Percentiles rank a stretch among this genome's conserved stretches.
These are phyloP conservation scores for Capillidium rhysosporum DNA, from an alignment of 371 early-diverging fungal species.

Conservation along the genomic window DNA sequence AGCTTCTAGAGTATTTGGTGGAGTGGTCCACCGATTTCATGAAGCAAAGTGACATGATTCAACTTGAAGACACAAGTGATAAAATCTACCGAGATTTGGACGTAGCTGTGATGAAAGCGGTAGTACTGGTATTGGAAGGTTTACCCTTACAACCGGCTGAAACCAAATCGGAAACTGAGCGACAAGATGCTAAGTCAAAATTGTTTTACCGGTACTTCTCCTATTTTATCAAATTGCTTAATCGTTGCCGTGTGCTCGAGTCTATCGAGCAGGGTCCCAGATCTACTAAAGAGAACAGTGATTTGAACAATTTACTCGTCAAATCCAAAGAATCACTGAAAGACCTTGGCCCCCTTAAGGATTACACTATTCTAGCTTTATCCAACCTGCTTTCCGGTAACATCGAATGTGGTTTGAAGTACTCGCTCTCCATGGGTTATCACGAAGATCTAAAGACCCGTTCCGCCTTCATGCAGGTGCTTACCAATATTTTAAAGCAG, in stretches of 20 bases:
- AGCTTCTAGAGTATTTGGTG: slow-evolving; percentile 54
- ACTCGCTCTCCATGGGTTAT: slow-evolving; percentile 77
- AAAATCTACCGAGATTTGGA: slow-evolving; percentile 65
- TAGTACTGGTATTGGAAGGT: slow-evolving; percentile 55
- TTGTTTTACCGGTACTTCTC: slow-evolving; percentile 73
- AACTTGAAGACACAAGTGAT: slow-evolving; percentile 17
- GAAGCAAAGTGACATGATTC: slow-evolving; percentile 13
- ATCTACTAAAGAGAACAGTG: slow-evolving; percentile 14
- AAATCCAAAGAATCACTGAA: slow-evolving; percentile 34
- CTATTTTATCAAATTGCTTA: slow-evolving; percentile 72
- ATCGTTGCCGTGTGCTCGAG: slow-evolving; percentile 54
- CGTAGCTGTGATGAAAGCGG: slow-evolving; percentile 59
- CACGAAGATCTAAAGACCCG: slow-evolving; percentile 69
- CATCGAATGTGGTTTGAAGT: slow-evolving; percentile 74
- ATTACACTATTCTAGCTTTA: slow-evolving; percentile 67
- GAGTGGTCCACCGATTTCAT: slow-evolving; percentile 76
- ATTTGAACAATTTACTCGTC: slow-evolving; percentile 17
- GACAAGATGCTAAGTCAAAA: slow-evolving; percentile 44
- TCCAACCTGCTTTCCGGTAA: slow-evolving; percentile 78
- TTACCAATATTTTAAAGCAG: slow-evolving; percentile 72
- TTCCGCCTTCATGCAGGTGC: slow-evolving; percentile 83
- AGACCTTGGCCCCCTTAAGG: slow-evolving; percentile 48
- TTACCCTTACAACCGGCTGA: slow-evolving; percentile 67
- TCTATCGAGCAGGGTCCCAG: slow-evolving; percentile 13
- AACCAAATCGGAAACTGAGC: slow-evolving; percentile 33